Evolutionary conservation across 306 rosid genomes (phyloP).

Genomic region (Coriaria nepalensis): DNA sequence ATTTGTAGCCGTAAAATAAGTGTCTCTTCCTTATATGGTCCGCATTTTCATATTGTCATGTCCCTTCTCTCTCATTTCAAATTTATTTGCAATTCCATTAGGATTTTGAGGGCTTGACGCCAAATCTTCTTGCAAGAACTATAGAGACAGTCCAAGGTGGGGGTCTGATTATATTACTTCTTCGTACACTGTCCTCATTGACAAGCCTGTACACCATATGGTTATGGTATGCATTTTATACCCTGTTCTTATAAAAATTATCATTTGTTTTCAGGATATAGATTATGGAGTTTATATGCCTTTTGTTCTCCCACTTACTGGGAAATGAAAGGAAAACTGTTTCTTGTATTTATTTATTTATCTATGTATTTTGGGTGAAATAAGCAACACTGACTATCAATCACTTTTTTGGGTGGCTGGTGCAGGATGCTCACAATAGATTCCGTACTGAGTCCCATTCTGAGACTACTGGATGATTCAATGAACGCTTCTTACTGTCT

Average conservation of each 20-base stretch:
- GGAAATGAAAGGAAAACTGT: no score
- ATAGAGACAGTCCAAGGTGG: constrained; percentile 99
- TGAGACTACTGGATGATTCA: constrained; percentile 70
- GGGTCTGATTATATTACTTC: constrained; percentile 65
- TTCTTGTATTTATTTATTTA: no score
- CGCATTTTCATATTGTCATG: constrained; percentile 2
- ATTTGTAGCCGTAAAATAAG: background rate
- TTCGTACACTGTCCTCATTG: constrained; percentile 68
- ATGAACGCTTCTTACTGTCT: constrained; percentile 88
- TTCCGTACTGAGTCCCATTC: constrained; percentile 92
- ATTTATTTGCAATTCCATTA: constrained; percentile 20
- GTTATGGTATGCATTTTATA: constrained; percentile 58
- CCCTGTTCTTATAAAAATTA: constrained; percentile 6
- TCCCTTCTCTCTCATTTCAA: constrained; percentile 1
- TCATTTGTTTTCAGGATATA: background rate
- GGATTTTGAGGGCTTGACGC: constrained; percentile 96
- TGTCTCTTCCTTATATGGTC: background rate
- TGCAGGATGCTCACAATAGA: constrained; percentile 90
- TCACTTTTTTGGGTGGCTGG: constrained; percentile 1
- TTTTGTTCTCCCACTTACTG: no score
- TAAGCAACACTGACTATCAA: no score
- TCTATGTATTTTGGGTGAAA: no score
- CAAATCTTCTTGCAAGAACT: constrained; percentile 86
- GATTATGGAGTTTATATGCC: background rate
- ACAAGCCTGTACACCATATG: constrained; percentile 93